phyloP scores from a whole-genome alignment of 805 yeast species.

The Zygoascus bituminiphila region DNA sequence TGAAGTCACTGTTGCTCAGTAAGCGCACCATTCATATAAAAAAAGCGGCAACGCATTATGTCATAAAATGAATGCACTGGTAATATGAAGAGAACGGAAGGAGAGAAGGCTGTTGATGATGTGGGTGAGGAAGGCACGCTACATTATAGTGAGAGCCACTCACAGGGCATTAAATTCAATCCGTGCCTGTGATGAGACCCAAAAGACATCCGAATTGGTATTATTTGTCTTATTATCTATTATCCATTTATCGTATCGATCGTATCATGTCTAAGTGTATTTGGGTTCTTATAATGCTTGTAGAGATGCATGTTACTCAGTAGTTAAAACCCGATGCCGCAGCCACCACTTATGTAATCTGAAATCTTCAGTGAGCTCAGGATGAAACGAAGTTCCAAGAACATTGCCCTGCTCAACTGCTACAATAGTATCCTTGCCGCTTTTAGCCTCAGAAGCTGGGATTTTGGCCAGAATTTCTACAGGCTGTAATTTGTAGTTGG shows the following conservation, averaged over 20 bases:
- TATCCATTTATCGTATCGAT: too few relatives aligned
- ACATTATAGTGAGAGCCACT: not conserved
- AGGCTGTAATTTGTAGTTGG: conserved; percentile 6
- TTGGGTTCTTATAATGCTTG: not conserved
- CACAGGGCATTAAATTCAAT: not conserved
- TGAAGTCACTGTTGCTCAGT: conserved; percentile 33
- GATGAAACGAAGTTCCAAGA: conserved; percentile 74
- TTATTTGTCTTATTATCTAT: not conserved
- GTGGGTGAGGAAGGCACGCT: too few relatives aligned
- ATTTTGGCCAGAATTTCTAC: conserved; percentile 24
- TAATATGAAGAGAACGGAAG: not conserved
- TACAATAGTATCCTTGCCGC: conserved; percentile 40
- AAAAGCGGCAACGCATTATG: conserved; percentile 1
- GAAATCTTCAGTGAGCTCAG: conserved; percentile 53
- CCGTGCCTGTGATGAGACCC: not conserved
- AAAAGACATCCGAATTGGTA: not conserved
- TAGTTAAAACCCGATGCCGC: not conserved
- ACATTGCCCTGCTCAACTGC: conserved; percentile 64
- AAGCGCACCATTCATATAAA: conserved; percentile 6
- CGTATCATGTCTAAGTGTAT: not conserved
- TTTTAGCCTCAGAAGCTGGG: conserved; percentile 9
- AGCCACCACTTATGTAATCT: conserved; percentile 68
- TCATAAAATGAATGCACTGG: conserved; percentile 2
- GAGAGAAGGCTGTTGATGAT: not conserved
- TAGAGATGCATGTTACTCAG: not conserved